These are phyloP conservation scores for Candida ortonii DNA, from an alignment of 805 yeast species.

Conservation along the genomic window DNA sequence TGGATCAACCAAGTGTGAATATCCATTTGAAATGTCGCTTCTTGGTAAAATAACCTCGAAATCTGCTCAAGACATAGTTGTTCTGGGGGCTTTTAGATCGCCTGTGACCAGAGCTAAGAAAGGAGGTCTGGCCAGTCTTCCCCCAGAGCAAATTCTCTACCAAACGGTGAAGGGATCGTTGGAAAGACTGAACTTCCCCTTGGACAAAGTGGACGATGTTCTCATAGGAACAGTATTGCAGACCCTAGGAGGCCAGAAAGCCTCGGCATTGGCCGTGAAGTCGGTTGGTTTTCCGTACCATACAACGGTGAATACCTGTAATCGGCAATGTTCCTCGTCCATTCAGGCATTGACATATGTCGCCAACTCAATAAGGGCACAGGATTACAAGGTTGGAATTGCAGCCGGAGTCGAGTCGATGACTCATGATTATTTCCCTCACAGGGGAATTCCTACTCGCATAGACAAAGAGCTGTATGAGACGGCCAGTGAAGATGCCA, in stretches of 20 bases:
- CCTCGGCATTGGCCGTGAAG: constrained; percentile 36
- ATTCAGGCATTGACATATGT: constrained; percentile 37
- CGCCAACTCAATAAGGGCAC: constrained; percentile 32
- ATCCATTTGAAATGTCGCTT: constrained; percentile 10
- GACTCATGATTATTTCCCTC: constrained; percentile 41
- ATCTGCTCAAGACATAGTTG: constrained; percentile 34
- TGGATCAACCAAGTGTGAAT: too few relatives aligned
- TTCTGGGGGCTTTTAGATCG: constrained; percentile 35
- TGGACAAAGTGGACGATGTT: constrained; percentile 33
- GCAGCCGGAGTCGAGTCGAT: constrained; percentile 45
- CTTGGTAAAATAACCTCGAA: constrained; percentile 21
- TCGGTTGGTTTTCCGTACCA: constrained; percentile 33
- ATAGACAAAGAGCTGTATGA: constrained; percentile 26
- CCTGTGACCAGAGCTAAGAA: constrained; percentile 37
- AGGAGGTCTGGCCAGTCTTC: constrained; percentile 36
- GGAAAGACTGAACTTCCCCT: constrained; percentile 24
- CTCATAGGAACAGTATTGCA: constrained; percentile 38
- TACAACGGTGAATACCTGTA: constrained; percentile 36
- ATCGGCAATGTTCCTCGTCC: constrained; percentile 40
- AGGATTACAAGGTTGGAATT: constrained; percentile 33
- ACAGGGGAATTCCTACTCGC: constrained; percentile 36
- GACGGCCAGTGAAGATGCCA: constrained; percentile 31
- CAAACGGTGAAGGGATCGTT: constrained; percentile 32
- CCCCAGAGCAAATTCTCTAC: constrained; percentile 36
- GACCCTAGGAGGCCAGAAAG: constrained; percentile 39